Percentiles rank a stretch among this genome's conserved stretches.
These are phyloP conservation scores for Pinus taeda DNA, from an alignment of 75 land plant genomes.

Conservation along the genomic window DNA sequence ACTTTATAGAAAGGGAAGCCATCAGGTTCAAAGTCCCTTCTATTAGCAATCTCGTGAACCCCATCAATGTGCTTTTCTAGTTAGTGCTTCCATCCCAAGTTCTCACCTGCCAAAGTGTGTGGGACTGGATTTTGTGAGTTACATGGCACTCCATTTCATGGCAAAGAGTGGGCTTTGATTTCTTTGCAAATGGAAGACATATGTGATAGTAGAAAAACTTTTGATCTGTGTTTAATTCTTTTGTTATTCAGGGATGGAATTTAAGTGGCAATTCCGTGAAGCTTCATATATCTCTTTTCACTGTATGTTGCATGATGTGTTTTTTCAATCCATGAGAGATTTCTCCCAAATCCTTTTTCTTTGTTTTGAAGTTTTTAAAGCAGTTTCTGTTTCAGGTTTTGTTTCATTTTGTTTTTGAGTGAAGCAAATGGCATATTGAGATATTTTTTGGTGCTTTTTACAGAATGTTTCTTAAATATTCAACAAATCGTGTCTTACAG, in stretches of 20 bases:
- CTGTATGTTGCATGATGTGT: not conserved
- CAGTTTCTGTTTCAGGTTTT: not conserved
- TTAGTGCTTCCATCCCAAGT: not conserved
- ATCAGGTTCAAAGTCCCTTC: not conserved
- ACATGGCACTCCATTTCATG: too few relatives aligned
- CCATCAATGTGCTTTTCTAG: not conserved
- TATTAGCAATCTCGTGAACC: not conserved
- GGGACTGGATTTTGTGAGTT: not conserved
- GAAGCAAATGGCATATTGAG: too few relatives aligned
- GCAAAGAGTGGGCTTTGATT: too few relatives aligned
- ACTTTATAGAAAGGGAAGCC: not conserved
- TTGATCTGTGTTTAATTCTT: not conserved
- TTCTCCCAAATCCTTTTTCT: not conserved
- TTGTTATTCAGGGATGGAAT: not conserved
- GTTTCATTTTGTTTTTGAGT: not conserved
- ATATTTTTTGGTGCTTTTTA: too few relatives aligned
- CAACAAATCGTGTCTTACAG: too few relatives aligned
- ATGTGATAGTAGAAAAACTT: not conserved
- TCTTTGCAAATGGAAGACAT: not conserved
- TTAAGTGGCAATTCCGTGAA: not conserved
- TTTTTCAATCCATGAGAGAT: not conserved
- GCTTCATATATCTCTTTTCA: not conserved
- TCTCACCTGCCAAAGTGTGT: not conserved
- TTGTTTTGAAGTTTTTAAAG: not conserved
- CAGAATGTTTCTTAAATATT: too few relatives aligned